Conservation (phyloP, 2,329 filamentous ascomycete genomes). For the Fusarium sp. region DNA sequence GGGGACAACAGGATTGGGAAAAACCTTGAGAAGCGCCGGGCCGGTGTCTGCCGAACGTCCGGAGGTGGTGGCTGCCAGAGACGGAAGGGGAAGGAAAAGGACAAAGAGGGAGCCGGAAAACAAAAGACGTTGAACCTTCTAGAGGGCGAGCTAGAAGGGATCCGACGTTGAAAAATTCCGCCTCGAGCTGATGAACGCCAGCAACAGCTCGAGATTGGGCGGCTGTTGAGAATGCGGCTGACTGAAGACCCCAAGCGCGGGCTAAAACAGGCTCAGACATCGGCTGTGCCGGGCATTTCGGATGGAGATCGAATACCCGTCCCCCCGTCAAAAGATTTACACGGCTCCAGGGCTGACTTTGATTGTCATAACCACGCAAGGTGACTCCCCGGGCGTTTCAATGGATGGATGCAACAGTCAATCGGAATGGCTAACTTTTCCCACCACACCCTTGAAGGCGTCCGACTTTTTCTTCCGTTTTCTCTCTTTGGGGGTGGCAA, state of each 20-base stretch:
- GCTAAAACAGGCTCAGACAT: constrained; percentile 2
- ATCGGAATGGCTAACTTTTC: constrained; percentile 6
- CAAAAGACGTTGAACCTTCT: constrained; percentile 15
- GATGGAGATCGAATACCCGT: neutral
- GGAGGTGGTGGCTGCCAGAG: constrained; percentile 24
- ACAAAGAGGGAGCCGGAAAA: neutral
- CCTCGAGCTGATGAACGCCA: neutral
- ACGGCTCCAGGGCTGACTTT: constrained; percentile 10
- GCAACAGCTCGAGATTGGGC: neutral
- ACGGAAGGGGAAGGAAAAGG: neutral
- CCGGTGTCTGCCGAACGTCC: constrained; percentile 29
- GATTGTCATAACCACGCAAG: constrained; percentile 3
- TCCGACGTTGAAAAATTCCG: neutral
- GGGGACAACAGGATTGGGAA: constrained; percentile 3
- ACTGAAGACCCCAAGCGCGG: neutral
- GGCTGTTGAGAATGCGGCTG: constrained; percentile 16
- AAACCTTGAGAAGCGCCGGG: constrained; percentile 15
- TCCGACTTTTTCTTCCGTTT: neutral
- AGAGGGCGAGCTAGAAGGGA: neutral
- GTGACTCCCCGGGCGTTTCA: constrained; percentile 19
- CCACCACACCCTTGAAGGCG: neutral
- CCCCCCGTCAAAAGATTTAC: constrained; percentile 13
- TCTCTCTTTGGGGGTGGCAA: constrained; percentile 16
- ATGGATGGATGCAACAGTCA: constrained; percentile 25
- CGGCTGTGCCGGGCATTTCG: constrained; percentile 6